Conservation (phyloP, 495 filamentous ascomycete genomes). For the Daldinia caldariorum region DNA sequence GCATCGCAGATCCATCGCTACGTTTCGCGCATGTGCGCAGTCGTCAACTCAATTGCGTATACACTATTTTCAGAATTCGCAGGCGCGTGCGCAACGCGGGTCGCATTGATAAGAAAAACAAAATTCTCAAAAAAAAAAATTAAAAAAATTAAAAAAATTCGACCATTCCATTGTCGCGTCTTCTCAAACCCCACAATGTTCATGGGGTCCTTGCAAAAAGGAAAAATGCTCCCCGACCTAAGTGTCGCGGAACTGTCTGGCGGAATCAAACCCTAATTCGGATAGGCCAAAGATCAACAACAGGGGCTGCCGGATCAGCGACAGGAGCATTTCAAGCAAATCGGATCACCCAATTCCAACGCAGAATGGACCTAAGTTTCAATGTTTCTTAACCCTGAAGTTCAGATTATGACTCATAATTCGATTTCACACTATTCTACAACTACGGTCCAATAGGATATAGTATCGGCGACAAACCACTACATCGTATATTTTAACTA, state of each 20-base stretch:
- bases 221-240: slow-evolving; percentile 18
- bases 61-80: not conserved
- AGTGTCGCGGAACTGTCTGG: slow-evolving; percentile 4
- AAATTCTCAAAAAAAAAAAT: too few species aligned
- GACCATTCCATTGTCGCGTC: not conserved
- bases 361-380: slow-evolving; percentile 16
- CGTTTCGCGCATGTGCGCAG: slow-evolving; percentile 2
- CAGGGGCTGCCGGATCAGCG: slow-evolving; percentile 14
- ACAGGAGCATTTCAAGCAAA: slow-evolving; percentile 35
- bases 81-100: slow-evolving; percentile 27
- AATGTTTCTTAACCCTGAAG: slow-evolving; percentile 7
- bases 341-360: slow-evolving; percentile 44
- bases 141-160: slow-evolving; percentile 10
- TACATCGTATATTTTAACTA: slow-evolving; percentile 2
- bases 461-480: not conserved
- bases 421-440: slow-evolving; percentile 5
- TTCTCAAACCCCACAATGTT: slow-evolving; percentile 29
- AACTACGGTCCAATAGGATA: too few species aligned
- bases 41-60: slow-evolving; percentile 31
- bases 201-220: slow-evolving; percentile 15
- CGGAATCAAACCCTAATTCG: slow-evolving; percentile 36
- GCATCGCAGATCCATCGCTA: not conserved
- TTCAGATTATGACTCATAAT: slow-evolving; percentile 39
- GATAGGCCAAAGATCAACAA: slow-evolving; percentile 12
- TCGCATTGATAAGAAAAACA: too few species aligned